Base-by-base conservation (phyloP, 78 protist species). In the Ministeria vibrans region DNA sequence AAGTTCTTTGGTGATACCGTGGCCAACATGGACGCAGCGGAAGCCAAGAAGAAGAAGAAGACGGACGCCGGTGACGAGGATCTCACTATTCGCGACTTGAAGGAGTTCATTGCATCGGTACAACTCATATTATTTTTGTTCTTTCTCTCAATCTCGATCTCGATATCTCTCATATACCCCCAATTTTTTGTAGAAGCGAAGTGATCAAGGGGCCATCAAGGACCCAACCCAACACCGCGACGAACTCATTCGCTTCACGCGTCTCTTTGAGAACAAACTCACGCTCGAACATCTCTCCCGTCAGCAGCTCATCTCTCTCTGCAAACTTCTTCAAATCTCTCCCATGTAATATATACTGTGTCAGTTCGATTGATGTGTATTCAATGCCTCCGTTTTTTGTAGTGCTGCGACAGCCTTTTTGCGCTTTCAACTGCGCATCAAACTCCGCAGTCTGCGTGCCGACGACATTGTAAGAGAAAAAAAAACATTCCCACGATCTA, bases 281-380 rank as follows among this genome's bases (percentile, higher is more conserved):
- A 90, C 93, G 32, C 86, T 93, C 80, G 96, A 93, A 69, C 86
- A 83, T 73, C 76, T 93, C 45, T 42, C 80, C 32, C 75, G 94
- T 20, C 84, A 83, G 55, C 92, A 89, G 66, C 78, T 92, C 23
- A 74, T 89, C 20, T 82, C 79, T 18, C 81, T 92, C 81, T 89
- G 91, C 68, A 23, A 77, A 22, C 77, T 83, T 41, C 55, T 92
- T 27, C 82, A 41, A 63, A 22, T 77, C 45, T 39, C 68, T 11
- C 15, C 82, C 25, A 5, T 32, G n/a, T n/a, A n/a, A n/a, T n/a
- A n/a, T n/a, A n/a, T n/a, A n/a, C n/a, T n/a, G n/a, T n/a, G n/a
- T n/a, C n/a, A n/a, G n/a, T n/a, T n/a, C n/a, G n/a, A n/a, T n/a
- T n/a, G n/a, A n/a, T n/a, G n/a, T n/a, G n/a, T n/a, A n/a, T n/a